phyloP scores from a whole-genome alignment of 768 basidiomycete genomes.

The Hericium rajendrae region DNA sequence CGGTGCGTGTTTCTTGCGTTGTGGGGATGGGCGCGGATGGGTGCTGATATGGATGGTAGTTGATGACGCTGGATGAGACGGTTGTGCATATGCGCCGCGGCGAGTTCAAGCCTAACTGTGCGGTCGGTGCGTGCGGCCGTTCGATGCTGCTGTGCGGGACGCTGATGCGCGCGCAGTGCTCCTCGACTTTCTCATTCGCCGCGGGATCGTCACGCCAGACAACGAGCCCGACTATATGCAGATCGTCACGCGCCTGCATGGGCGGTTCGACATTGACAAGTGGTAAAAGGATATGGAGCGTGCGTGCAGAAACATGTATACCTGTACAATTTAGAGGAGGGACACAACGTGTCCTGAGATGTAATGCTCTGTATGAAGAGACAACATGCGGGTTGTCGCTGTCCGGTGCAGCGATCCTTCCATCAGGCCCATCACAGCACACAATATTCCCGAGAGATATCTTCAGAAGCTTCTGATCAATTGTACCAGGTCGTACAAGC shows the following conservation, averaged over 20 bases:
- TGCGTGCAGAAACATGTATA: too few species aligned
- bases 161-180: conserved; percentile 42
- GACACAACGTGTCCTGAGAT: too few species aligned
- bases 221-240: conserved; percentile 78
- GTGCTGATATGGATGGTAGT: conserved; percentile 28
- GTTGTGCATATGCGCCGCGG: conserved; percentile 54
- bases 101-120: conserved; percentile 91
- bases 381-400: too few species aligned
- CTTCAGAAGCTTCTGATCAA: too few species aligned
- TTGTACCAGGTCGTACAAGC: too few species aligned
- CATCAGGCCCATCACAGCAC: too few species aligned
- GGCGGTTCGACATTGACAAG: conserved; percentile 51
- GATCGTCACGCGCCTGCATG: conserved; percentile 67
- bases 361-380: too few species aligned
- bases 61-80: conserved; percentile 56
- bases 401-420: too few species aligned
- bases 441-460: too few species aligned
- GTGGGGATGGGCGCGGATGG: not conserved
- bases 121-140: conserved; percentile 45
- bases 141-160: not conserved
- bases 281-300: conserved; percentile 25
- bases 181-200: conserved; percentile 82
- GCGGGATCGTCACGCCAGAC: conserved; percentile 79
- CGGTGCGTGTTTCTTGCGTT: conserved; percentile 37
- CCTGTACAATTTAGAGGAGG: too few species aligned